Base-by-base conservation (phyloP, 371 early-diverging fungal species). In the Capillidium rhysosporum region DNA sequence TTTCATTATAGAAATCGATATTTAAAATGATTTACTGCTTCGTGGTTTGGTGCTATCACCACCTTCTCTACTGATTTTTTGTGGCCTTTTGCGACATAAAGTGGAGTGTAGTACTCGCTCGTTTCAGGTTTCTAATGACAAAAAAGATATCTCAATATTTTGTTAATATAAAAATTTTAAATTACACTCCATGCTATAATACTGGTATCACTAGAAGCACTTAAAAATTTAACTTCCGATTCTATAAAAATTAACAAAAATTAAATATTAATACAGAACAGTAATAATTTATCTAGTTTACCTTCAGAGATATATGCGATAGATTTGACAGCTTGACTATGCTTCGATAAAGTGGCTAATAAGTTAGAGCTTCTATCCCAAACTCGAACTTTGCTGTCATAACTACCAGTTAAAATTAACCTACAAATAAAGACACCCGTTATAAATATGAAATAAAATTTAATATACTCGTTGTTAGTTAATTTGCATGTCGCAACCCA, bases 401-500 rank as follows among this genome's bases (percentile, higher is more conserved):
- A 92, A 2, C 83, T 80, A 23, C 89, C 89, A 2, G 86, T 81
- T 54, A 82, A 66, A 55, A 89, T 79, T 23, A 72, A 56, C 9
- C 73, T 72, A 55, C n/a, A n/a, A n/a, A n/a, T n/a, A n/a, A n/a
- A n/a, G n/a, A n/a, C n/a, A n/a, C n/a, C n/a, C n/a, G n/a, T n/a
- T n/a, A n/a, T n/a, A n/a, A n/a, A 40, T 25, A 21, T 38, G 18
- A 39, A 40, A 29, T 1, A 12, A 24, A 38, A 26, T 29, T 18
- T 0, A 18, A 14, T 2, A 40, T 46, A 52, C 52, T 53, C 20
- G 25, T 55, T n/a, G 38, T 1, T 7, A 46, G 53, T 46, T 24
- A 48, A 58, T 56, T 72, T 64, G 1, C 92, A 80, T 29, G 80
- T 73, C 55, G 84, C 77, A 56, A 95, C 81, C 95, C 95, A 95